Conservation (phyloP, 2,329 filamentous ascomycete genomes). For the Xylaria sp. region DNA sequence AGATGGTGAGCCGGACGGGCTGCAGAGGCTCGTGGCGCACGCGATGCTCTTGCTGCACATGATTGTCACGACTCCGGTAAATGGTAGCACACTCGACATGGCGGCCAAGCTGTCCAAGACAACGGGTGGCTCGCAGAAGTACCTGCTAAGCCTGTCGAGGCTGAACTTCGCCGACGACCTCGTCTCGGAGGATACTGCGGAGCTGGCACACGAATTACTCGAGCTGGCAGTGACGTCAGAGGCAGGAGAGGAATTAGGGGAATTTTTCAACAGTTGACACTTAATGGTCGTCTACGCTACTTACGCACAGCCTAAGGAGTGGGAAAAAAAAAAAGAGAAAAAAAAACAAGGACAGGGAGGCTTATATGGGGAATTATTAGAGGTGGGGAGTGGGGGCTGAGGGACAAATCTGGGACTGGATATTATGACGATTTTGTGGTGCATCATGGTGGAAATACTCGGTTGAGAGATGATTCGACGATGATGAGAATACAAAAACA, state of each 20-base stretch:
- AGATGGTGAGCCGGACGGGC: conserved; percentile 39
- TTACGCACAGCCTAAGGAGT: neutral
- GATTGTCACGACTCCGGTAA: conserved; percentile 61
- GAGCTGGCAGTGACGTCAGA: conserved; percentile 85
- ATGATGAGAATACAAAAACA: neutral
- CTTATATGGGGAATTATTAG: neutral
- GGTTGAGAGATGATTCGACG: conserved; percentile 1
- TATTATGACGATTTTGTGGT: conserved; percentile 9
- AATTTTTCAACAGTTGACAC: conserved; percentile 52
- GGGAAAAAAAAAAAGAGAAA: neutral
- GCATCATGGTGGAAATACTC: conserved; percentile 9
- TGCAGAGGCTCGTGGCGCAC: conserved; percentile 61
- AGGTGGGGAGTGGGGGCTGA: conserved; percentile 10
- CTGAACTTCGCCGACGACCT: conserved; percentile 84
- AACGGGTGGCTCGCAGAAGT: conserved; percentile 81
- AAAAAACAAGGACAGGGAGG: neutral
- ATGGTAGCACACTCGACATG: conserved; percentile 66
- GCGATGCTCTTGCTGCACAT: conserved; percentile 63
- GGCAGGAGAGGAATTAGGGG: conserved; percentile 59
- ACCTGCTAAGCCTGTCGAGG: conserved; percentile 81
- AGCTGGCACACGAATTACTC: conserved; percentile 83
- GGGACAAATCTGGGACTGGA: conserved; percentile 17
- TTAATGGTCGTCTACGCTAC: neutral
- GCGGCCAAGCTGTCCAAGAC: conserved; percentile 76
- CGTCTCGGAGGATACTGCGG: conserved; percentile 83